A percentile compares a stretch with the other conserved stretches of the same genome.
Conservation (phyloP, 805 yeast genomes). For the Candida pseudoglaebosa region DNA sequence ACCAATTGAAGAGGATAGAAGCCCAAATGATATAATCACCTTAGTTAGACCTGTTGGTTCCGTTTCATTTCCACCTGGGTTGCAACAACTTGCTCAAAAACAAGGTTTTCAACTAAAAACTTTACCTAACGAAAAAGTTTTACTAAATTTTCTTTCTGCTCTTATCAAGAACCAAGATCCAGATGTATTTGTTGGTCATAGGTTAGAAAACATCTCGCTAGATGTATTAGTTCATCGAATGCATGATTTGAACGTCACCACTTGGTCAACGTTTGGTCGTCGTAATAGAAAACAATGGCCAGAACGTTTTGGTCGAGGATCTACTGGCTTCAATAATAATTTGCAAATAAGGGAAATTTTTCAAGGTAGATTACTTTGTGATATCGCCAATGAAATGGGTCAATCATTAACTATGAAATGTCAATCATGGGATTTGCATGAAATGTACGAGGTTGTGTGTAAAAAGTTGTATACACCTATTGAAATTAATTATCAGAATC, state of each 20-base stretch:
- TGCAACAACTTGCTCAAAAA: conserved; percentile 56
- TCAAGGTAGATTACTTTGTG: conserved; percentile 87
- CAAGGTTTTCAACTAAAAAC: conserved; percentile 49
- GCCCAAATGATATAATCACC: conserved; percentile 63
- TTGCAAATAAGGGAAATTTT: conserved; percentile 63
- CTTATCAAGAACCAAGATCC: conserved; percentile 75
- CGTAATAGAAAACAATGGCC: conserved; percentile 77
- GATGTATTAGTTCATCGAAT: conserved; percentile 80
- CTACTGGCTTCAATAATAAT: conserved; percentile 42
- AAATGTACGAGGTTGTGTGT: conserved; percentile 83
- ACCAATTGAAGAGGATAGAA: conserved; percentile 57
- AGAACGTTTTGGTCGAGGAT: conserved; percentile 56
- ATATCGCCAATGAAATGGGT: conserved; percentile 92
- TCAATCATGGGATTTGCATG: conserved; percentile 90
- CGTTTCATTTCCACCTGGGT: conserved; percentile 69
- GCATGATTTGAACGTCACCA: conserved; percentile 65
- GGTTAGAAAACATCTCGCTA: conserved; percentile 71
- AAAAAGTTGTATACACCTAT: conserved; percentile 54
- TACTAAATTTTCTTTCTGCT: conserved; percentile 73
- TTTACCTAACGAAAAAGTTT: conserved; percentile 69
- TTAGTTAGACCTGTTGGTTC: conserved; percentile 76
- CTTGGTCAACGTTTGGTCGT: conserved; percentile 84
- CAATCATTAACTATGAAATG: conserved; percentile 88
- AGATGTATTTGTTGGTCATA: conserved; percentile 86
- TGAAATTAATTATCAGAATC: conserved; percentile 71